Conservation (phyloP, 2,329 filamentous ascomycete species). For the Colletotrichum coccodes region DNA sequence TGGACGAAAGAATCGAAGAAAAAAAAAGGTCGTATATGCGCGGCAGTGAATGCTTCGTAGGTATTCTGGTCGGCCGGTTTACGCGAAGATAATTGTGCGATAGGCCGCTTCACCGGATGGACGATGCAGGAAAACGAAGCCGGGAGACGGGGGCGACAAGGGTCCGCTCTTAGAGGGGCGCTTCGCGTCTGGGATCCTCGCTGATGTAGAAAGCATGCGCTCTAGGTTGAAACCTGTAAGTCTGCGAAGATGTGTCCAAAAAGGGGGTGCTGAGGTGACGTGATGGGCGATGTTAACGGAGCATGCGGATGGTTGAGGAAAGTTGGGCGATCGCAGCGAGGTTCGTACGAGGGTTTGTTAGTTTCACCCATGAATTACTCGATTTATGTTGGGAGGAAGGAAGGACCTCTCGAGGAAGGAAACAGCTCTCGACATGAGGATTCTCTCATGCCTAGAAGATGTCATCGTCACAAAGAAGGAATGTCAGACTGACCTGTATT, state of each 20-base stretch:
- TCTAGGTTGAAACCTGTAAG: slow-evolving; percentile 22
- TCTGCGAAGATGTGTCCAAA: slow-evolving; percentile 29
- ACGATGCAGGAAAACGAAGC: neutral
- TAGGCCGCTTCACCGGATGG: neutral
- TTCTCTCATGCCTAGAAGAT: no score
- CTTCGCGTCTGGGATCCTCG: slow-evolving; percentile 3
- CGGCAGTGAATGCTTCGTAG: neutral
- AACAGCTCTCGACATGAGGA: no score
- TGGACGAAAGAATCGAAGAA: neutral
- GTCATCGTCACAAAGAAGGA: no score
- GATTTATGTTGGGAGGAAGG: no score
- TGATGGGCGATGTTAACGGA: slow-evolving; percentile 3
- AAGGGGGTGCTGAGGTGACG: slow-evolving; percentile 1
- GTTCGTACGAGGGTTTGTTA: neutral
- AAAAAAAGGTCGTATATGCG: neutral
- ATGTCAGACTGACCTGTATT: no score
- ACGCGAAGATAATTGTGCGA: neutral
- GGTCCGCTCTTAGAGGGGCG: neutral
- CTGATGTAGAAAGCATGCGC: slow-evolving; percentile 30
- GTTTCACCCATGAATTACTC: neutral
- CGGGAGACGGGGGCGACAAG: neutral
- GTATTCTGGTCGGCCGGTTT: neutral
- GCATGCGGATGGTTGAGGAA: neutral
- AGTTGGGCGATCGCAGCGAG: neutral
- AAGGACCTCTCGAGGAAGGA: neutral